phyloP scores from a whole-genome alignment of 2,329 filamentous ascomycete genomes.

The Pezicula radicicola region DNA sequence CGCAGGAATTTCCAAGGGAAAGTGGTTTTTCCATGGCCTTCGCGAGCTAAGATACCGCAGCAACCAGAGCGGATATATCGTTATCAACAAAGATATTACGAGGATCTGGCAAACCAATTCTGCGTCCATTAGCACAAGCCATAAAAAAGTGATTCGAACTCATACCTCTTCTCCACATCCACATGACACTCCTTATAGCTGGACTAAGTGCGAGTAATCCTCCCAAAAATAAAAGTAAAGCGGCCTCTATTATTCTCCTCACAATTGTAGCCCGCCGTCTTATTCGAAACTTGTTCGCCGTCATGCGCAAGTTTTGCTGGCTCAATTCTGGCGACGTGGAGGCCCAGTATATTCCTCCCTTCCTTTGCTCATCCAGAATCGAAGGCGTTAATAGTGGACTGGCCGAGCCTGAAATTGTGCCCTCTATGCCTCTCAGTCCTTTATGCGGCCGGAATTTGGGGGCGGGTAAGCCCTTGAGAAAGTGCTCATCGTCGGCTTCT shows the following conservation, averaged over 20 bases:
- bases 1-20: constrained; percentile 55
- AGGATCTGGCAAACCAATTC: constrained; percentile 25
- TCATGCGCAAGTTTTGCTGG: constrained; percentile 16
- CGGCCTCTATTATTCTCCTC: constrained; percentile 50
- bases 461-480: constrained; percentile 80
- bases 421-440: constrained; percentile 65
- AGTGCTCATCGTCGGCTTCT: constrained; percentile 91
- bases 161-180: constrained; percentile 48
- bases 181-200: constrained; percentile 42
- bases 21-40: constrained; percentile 17
- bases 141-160: not conserved
- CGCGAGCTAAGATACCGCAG: constrained; percentile 36
- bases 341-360: constrained; percentile 5
- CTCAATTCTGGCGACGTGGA: constrained; percentile 3
- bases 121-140: constrained; percentile 18
- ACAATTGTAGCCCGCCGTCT: constrained; percentile 45
- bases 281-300: constrained; percentile 34
- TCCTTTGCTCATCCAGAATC: constrained; percentile 35
- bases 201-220: constrained; percentile 41
- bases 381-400: constrained; percentile 53
- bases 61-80: constrained; percentile 60
- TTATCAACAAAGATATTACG: constrained; percentile 36
- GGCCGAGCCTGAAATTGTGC: constrained; percentile 48
- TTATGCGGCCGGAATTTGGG: constrained; percentile 73
- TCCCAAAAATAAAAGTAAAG: constrained; percentile 47